These are phyloP conservation scores for Chaetomium olivaceum DNA, from an alignment of 2,329 filamentous ascomycete genomes.

Conservation along the genomic window DNA sequence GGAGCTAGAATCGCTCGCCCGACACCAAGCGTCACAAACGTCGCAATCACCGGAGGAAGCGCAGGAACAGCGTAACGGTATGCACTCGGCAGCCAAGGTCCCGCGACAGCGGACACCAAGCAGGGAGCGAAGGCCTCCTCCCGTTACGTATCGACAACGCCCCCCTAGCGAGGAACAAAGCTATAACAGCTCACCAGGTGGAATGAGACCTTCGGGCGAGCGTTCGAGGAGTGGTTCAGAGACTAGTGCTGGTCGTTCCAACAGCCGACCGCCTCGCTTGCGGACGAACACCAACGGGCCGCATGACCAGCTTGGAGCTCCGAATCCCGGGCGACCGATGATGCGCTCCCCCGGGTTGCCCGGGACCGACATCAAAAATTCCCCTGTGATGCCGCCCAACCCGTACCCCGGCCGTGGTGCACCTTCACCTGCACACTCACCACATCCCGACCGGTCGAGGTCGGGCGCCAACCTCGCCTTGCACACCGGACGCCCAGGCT, in stretches of 20 bases:
- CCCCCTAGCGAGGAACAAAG: conserved; percentile 47
- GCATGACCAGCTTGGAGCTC: conserved; percentile 39
- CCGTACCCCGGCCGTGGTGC: conserved; percentile 38
- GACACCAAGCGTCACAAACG: conserved; percentile 38
- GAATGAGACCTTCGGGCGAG: conserved; percentile 42
- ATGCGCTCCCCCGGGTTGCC: conserved; percentile 50
- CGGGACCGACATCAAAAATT: conserved; percentile 50
- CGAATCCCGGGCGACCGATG: conserved; percentile 38
- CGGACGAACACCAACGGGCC: conserved; percentile 40
- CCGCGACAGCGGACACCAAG: conserved; percentile 42
- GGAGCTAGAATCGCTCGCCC: conserved; percentile 52
- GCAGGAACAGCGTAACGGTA: conserved; percentile 15
- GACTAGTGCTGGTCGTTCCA: conserved; percentile 48
- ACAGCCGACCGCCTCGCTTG: conserved; percentile 44
- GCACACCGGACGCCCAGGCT: conserved; percentile 38
- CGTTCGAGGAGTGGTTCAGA: conserved; percentile 59
- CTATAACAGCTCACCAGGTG: conserved; percentile 35
- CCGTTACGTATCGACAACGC: conserved; percentile 47
- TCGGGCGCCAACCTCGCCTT: conserved; percentile 40
- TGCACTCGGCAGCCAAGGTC: conserved; percentile 18
- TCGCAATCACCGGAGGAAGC: conserved; percentile 29
- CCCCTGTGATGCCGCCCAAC: conserved; percentile 51
- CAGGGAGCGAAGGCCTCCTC: conserved; percentile 48
- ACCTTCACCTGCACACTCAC: conserved; percentile 31
- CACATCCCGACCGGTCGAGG: conserved; percentile 35